Conservation (phyloP, 768 basidiomycete species). For the Rhodotorula graminis region DNA sequence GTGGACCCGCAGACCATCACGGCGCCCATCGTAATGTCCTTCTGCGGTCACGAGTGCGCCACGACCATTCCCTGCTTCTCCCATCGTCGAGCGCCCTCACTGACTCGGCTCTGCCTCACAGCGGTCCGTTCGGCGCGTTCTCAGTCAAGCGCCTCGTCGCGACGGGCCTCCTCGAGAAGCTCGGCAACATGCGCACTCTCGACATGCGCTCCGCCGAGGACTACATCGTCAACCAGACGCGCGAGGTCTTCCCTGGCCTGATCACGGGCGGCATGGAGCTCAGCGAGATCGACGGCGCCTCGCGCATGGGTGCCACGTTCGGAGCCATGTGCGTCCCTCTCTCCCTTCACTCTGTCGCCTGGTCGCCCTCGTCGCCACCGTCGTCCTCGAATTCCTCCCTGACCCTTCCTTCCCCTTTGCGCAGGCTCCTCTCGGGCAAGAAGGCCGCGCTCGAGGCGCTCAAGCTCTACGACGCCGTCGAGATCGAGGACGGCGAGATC, state of each 20-base stretch:
- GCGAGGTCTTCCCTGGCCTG: constrained; percentile 64
- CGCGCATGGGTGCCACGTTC: constrained; percentile 72
- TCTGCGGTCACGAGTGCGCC: constrained; percentile 70
- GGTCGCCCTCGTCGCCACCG: too few species aligned
- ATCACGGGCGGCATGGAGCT: constrained; percentile 65
- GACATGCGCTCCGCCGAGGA: constrained; percentile 80
- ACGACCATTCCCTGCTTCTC: too few species aligned
- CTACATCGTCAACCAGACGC: constrained; percentile 48
- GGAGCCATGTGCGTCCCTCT: constrained; percentile 67
- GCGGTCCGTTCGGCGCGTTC: constrained; percentile 64
- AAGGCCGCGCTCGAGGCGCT: constrained; percentile 66
- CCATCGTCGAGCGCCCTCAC: background rate
- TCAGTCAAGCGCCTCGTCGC: constrained; percentile 72
- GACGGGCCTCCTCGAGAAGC: constrained; percentile 62
- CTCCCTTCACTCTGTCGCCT: too few species aligned
- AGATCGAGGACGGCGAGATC: constrained; percentile 58
- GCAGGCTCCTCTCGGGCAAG: constrained; percentile 50
- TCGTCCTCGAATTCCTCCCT: too few species aligned
- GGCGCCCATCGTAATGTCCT: constrained; percentile 67
- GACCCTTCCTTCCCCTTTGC: too few species aligned
- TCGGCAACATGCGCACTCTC: constrained; percentile 73
- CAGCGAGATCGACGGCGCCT: constrained; percentile 66
- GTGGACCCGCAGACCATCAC: constrained; percentile 75
- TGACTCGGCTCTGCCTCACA: background rate
- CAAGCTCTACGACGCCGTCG: constrained; percentile 53